Conservation (phyloP, 768 basidiomycete species). For the Pholiota microspora region DNA sequence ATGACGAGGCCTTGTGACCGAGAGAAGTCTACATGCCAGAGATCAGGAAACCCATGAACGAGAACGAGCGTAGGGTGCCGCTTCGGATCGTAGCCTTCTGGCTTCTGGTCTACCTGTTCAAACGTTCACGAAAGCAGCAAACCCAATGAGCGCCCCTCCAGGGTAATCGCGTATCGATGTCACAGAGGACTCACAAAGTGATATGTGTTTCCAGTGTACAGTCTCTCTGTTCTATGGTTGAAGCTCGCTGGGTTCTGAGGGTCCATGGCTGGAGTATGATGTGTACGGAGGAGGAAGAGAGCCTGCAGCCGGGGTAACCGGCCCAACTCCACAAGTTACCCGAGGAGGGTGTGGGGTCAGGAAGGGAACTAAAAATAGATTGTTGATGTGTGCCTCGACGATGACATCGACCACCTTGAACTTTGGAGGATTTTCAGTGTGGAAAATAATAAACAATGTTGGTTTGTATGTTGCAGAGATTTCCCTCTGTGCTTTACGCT, state of each 20-base stretch:
- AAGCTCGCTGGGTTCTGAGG: slow-evolving; percentile 42
- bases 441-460: too few relatives aligned
- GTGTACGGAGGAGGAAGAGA: background rate
- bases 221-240: slow-evolving; percentile 46
- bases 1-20: background rate
- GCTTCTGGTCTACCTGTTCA: slow-evolving; percentile 55
- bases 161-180: too few relatives aligned
- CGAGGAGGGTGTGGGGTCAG: slow-evolving; percentile 4
- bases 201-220: slow-evolving; percentile 62
- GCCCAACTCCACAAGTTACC: slow-evolving; percentile 8
- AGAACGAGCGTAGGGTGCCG: slow-evolving; percentile 58
- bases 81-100: slow-evolving; percentile 37
- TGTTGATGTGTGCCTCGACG: too few relatives aligned
- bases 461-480: too few relatives aligned
- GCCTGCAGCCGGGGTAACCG: background rate
- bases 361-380: slow-evolving; percentile 1
- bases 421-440: too few relatives aligned
- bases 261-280: slow-evolving; percentile 30
- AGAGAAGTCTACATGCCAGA: slow-evolving; percentile 29
- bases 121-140: too few relatives aligned
- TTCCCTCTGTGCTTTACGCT: too few relatives aligned
- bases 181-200: slow-evolving; percentile 48
- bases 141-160: too few relatives aligned
- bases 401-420: too few relatives aligned
- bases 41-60: slow-evolving; percentile 80